Evolutionary conservation across 352 stramenopile genomes (phyloP).

Genomic region (Hyaloperonospora brassicae): DNA sequence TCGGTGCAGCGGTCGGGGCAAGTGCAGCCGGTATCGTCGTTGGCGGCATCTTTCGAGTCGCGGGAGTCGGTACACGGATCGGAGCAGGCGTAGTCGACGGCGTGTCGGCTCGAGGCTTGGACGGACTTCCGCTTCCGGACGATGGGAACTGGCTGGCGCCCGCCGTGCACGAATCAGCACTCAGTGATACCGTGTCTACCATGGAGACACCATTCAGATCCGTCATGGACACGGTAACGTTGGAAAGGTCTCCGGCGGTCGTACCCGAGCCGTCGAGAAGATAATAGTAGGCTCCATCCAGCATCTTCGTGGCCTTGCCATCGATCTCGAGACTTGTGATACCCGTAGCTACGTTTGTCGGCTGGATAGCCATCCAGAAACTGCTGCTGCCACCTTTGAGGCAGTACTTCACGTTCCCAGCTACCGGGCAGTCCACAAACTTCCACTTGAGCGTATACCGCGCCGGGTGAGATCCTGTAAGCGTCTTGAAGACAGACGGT

Average conservation of each 20-base stretch:
- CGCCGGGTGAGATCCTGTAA: conserved; percentile 44
- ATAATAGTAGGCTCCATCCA: conserved; percentile 64
- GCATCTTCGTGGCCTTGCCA: conserved; percentile 41
- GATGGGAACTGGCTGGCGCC: conserved; percentile 37
- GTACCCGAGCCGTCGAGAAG: conserved; percentile 38
- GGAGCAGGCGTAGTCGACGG: too few species aligned
- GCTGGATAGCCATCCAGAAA: conserved; percentile 60
- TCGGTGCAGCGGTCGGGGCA: too few species aligned
- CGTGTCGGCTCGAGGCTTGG: too few species aligned
- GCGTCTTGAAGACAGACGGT: conserved; percentile 41
- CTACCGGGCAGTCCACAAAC: conserved; percentile 55
- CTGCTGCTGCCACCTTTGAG: conserved; percentile 54
- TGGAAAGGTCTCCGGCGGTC: conserved; percentile 31
- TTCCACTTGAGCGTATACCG: conserved; percentile 49
- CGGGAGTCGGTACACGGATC: too few species aligned
- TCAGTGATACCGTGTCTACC: conserved; percentile 49
- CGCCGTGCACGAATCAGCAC: conserved; percentile 35
- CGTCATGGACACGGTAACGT: conserved; percentile 37
- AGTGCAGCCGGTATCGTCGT: too few species aligned
- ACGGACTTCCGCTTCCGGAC: too few species aligned
- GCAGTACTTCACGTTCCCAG: conserved; percentile 54
- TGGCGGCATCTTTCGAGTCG: too few species aligned
- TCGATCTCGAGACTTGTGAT: conserved; percentile 51
- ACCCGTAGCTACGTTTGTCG: conserved; percentile 44
- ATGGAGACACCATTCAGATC: conserved; percentile 46